Evolutionary conservation across 371 early-diverging fungal species (phyloP).

Genomic region (Mucor indicus): DNA sequence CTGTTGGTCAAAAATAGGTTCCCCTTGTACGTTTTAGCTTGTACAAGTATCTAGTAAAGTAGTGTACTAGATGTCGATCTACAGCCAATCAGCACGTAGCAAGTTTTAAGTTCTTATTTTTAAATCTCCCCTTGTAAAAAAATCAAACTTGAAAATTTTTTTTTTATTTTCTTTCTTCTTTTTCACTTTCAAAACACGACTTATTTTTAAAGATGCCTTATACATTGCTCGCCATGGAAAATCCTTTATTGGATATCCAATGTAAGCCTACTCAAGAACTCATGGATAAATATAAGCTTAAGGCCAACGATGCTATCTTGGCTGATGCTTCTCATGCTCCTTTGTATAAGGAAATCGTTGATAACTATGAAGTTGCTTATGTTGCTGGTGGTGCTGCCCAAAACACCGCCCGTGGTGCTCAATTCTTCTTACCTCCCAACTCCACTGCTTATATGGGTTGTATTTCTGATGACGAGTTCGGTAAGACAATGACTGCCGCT

Average conservation of each 20-base stretch:
- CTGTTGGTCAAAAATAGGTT: no score
- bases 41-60: no score
- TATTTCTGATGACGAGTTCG: conserved; percentile 85
- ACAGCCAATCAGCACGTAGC: no score
- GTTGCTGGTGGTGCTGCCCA: conserved; percentile 97
- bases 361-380: conserved; percentile 70
- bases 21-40: no score
- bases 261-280: conserved; percentile 72
- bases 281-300: conserved; percentile 79
- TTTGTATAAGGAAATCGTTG: conserved; percentile 80
- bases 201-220: conserved; percentile 29
- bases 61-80: no score
- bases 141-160: no score
- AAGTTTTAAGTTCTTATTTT: no score
- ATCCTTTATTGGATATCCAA: conserved; percentile 96
- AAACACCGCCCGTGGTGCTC: conserved; percentile 91
- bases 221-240: conserved; percentile 70
- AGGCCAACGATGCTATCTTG: conserved; percentile 93
- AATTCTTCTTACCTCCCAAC: conserved; percentile 83
- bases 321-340: conserved; percentile 85
- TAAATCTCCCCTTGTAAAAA: no score
- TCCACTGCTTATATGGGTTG: conserved; percentile 90
- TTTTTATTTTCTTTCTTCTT: neutral
- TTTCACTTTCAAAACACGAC: neutral
- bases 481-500: conserved; percentile 66